A percentile compares a stretch with the other conserved stretches of the same genome.
Conservation (phyloP, 805 yeast species). For the Alloascoidea africana region DNA sequence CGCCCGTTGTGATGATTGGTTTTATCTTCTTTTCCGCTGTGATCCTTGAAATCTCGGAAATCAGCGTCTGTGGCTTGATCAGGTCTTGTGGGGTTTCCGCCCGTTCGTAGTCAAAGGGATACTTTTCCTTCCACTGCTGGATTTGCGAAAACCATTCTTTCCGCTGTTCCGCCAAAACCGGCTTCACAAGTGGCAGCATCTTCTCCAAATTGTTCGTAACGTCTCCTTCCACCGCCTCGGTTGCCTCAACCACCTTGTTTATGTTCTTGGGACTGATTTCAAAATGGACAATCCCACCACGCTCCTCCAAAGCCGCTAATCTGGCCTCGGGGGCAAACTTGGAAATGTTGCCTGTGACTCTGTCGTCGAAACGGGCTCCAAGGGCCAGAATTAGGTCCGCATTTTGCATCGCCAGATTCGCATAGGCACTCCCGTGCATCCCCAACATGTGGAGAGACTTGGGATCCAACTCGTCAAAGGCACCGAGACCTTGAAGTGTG, state of each 20-base stretch:
- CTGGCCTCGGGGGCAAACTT: constrained; percentile 92
- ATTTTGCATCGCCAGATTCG: constrained; percentile 84
- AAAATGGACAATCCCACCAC: constrained; percentile 95
- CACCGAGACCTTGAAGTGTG: constrained; percentile 86
- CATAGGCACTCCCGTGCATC: constrained; percentile 96
- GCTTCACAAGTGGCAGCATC: constrained; percentile 55
- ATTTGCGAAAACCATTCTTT: constrained; percentile 68
- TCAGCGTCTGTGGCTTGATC: constrained; percentile 88
- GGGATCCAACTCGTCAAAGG: constrained; percentile 82
- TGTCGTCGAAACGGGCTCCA: constrained; percentile 97
- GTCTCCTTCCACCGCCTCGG: constrained; percentile 95
- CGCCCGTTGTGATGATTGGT: constrained; percentile 91
- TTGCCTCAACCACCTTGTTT: constrained; percentile 92
- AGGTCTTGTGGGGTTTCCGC: constrained; percentile 46
- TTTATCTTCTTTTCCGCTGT: constrained; percentile 48
- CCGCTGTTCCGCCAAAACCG: constrained; percentile 40
- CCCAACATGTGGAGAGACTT: constrained; percentile 94
- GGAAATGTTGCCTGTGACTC: constrained; percentile 79
- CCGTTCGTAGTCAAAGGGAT: constrained; percentile 67
- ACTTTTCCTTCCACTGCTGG: constrained; percentile 69
- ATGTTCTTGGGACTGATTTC: constrained; percentile 95
- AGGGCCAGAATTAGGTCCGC: constrained; percentile 90
- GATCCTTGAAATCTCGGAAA: constrained; percentile 62
- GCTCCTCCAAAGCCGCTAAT: constrained; percentile 70
- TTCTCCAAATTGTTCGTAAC: constrained; percentile 62